Evolutionary conservation across 441 rosid genomes (phyloP).

Genomic region (Populus trichocarpa): DNA sequence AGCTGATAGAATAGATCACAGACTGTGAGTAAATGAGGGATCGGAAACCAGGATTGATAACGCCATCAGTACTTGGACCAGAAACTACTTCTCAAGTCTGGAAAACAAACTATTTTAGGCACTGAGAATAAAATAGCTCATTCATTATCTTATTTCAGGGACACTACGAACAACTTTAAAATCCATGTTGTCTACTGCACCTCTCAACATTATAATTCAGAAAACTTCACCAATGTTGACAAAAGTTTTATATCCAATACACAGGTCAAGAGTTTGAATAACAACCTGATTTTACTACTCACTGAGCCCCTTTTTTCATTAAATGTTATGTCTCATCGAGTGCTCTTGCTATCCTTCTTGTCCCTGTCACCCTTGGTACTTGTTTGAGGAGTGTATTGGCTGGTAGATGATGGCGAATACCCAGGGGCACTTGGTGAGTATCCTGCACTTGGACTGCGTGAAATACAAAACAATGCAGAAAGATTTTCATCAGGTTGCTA

Average conservation of each 20-base stretch:
- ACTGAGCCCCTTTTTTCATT: background rate
- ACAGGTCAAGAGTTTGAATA: background rate
- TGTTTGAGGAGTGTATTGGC: constrained; percentile 85
- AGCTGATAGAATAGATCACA: background rate
- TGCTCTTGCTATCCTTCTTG: constrained; percentile 42
- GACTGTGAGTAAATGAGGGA: background rate
- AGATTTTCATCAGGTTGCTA: background rate
- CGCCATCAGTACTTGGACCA: background rate
- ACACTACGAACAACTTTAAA: background rate
- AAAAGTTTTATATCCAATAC: background rate
- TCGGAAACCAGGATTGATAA: background rate
- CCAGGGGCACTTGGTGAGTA: constrained; percentile 96
- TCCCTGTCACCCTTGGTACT: constrained; percentile 54
- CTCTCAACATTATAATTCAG: background rate
- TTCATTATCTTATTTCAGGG: background rate
- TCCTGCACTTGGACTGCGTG: constrained; percentile 76
- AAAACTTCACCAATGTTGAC: background rate
- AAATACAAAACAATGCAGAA: background rate
- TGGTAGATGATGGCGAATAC: constrained; percentile 88
- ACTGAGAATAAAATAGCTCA: background rate
- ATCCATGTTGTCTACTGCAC: background rate
- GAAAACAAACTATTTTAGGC: background rate
- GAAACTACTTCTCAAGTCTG: background rate
- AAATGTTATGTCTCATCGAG: constrained; percentile 13
- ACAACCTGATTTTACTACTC: constrained; percentile 4